A percentile compares a stretch with the other conserved stretches of the same genome.
These are phyloP conservation scores for Alternaria brassicicola DNA, from an alignment of 2,329 filamentous ascomycete species.

Conservation along the genomic window DNA sequence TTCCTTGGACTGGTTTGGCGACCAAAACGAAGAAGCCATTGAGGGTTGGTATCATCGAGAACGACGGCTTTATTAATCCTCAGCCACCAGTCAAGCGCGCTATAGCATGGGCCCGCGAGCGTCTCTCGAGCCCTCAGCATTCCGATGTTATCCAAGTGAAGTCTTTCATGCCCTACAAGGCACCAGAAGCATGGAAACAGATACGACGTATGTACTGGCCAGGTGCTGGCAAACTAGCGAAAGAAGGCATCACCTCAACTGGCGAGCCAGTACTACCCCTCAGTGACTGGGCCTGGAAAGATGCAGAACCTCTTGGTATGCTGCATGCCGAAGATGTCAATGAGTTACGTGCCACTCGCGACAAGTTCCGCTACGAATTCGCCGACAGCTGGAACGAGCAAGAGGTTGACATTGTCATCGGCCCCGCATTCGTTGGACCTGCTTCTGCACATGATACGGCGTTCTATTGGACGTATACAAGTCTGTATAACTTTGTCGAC, in stretches of 20 bases:
- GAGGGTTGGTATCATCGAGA: constrained; percentile 54
- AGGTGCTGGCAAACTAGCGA: constrained; percentile 48
- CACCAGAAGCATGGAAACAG: constrained; percentile 36
- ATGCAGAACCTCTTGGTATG: constrained; percentile 13
- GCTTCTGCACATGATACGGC: constrained; percentile 27
- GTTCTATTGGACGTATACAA: constrained; percentile 33
- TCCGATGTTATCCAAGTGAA: constrained; percentile 41
- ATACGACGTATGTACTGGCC: constrained; percentile 56
- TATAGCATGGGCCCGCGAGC: constrained; percentile 43
- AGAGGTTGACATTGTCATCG: constrained; percentile 29
- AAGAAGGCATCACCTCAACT: constrained; percentile 42
- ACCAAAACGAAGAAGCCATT: constrained; percentile 27
- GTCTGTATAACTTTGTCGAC: constrained; percentile 27
- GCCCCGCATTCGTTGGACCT: constrained; percentile 28
- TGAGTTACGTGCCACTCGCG: constrained; percentile 13
- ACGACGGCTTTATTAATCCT: constrained; percentile 48
- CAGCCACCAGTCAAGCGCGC: constrained; percentile 50
- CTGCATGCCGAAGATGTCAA: constrained; percentile 19
- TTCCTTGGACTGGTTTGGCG: constrained; percentile 26
- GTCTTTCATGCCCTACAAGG: constrained; percentile 43
- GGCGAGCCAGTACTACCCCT: constrained; percentile 56
- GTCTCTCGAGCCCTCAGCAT: constrained; percentile 12
- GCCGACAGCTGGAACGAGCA: constrained; percentile 25
- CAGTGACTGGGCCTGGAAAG: constrained; percentile 39
- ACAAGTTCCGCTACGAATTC: constrained; percentile 23